Evolutionary conservation across 164 flowering plant species (phyloP), one percentile per base, ranked within the genome.

Genomic region (Platanus orientalis): DNA sequence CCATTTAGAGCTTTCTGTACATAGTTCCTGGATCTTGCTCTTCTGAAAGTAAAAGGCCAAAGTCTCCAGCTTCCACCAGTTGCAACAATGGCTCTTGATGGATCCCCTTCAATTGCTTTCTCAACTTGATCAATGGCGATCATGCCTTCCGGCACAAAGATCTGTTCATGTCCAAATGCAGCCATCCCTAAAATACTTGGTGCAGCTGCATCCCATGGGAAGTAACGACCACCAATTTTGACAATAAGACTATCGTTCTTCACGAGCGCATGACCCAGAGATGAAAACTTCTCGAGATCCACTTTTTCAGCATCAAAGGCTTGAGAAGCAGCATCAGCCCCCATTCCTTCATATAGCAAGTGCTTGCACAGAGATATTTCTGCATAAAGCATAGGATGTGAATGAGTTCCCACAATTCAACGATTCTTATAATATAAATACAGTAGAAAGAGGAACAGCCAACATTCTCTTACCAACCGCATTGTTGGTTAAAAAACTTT

Each of bases 321-420:
- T 65, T 62, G 69, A 66, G 83, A 73, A 76, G 85, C 85, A 69
- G 86, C 81, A 54, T 73, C 80, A 63, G 70, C 70, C 49, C 88
- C 85, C 89, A 81, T 78, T 36, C 86, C 85, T 65, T 76, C 80
- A 58, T 47, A 67, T 30, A 83, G 70, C 73, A 78, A 68, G 78
- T 79, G 84, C 34, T 73, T 77, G 71, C 83, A 81, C 39, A 82
- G 80, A 63, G 84, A 82, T 39, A 83, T 70, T 66, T 82, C 85
- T 23, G 65, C 88, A 90, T 20, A 87, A 88, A 13, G 94, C 91
- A 78, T 88, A 96, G 0, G 95, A 54, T 20, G 27, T 29, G 49
- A 42, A 62, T 60, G 26, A 64, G 29, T 47, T 57, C 59, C 56
- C 50, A 28, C 17, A 58, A n/a, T 45, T 65, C 34, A 19, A 45